phyloP scores from a whole-genome alignment of 805 yeast genomes.

The Phaffomyces thermotolerans region DNA sequence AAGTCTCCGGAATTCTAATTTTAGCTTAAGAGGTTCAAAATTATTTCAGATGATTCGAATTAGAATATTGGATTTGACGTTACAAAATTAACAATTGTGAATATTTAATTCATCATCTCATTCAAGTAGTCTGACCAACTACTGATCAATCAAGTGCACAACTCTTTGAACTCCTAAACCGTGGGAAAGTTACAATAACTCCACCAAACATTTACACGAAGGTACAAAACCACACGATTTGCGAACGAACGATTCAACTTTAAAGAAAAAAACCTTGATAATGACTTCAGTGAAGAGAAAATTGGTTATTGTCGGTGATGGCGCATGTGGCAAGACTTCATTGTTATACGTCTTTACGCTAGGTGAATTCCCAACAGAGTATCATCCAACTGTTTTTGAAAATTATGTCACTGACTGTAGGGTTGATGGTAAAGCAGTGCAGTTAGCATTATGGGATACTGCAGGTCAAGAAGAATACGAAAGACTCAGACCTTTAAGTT shows the following conservation, averaged over 20 bases:
- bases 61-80: too few species aligned
- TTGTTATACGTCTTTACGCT: conserved; percentile 83
- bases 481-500: conserved; percentile 78
- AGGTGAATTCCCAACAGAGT: conserved; percentile 88
- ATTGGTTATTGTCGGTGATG: conserved; percentile 88
- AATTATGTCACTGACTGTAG: conserved; percentile 91
- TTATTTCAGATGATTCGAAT: background rate
- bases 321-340: conserved; percentile 93
- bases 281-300: conserved; percentile 47
- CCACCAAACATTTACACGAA: too few species aligned
- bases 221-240: too few species aligned
- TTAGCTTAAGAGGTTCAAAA: background rate
- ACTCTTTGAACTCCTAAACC: too few species aligned
- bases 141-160: too few species aligned
- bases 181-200: too few species aligned
- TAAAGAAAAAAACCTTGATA: background rate
- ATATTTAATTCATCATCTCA: too few species aligned
- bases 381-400: conserved; percentile 92
- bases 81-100: too few species aligned
- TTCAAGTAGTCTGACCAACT: too few species aligned
- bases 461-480: conserved; percentile 98
- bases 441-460: conserved; percentile 88
- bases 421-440: conserved; percentile 88
- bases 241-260: background rate
- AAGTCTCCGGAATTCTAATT: conserved; percentile 3